Evolutionary conservation across 306 rosid species (phyloP), one percentile per base, ranked within the genome.

Genomic region (Cajanus cajan): DNA sequence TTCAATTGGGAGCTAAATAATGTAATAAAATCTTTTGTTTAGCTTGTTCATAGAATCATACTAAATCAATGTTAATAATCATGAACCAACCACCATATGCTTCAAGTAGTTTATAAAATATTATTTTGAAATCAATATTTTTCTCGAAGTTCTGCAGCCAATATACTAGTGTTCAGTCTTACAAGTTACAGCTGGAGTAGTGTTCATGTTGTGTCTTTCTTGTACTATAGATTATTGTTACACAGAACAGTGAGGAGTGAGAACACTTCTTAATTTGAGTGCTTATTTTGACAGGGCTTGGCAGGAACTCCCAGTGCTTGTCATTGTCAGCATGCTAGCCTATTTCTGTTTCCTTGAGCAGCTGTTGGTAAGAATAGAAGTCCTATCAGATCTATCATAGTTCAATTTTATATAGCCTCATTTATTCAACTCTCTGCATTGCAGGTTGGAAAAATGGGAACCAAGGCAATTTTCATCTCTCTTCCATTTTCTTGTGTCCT

Each of bases 301-400:
- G 99, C 98, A 95, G 87, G 99, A 95, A 78, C 88, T 95, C 18
- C 99, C 99, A 0, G 98, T 91, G 76, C 99, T 95, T 7, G 98
- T 95, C 68, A 91, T 95, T 63, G 89, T 95, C 83, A 91, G 97
- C 87, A 90, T 93, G 95, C 96, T 95, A 76, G 98, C 97, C 41
- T 95, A 93, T 87, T 95, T 95, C 79, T 95, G 99, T 81, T 95
- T 93, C 79, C 96, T 95, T 40, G 99, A 95, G 88, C 98, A 93
- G 85, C 89, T 95, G 55, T 80, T 95, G 93, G 99, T 95, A 89
- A 86, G 88, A 79, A 25, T 21, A 12, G 39, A 62, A 78, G 67
- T 63, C 75, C 9, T 57, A 37, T 7, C 33, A 55, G 63, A 67
- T 70, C 67, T 68, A 41, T 76, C 80, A 25, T 37, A 68, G 75